Evolutionary conservation across 2,329 filamentous ascomycete genomes (phyloP).

Genomic region (Fusarium sambucinum): DNA sequence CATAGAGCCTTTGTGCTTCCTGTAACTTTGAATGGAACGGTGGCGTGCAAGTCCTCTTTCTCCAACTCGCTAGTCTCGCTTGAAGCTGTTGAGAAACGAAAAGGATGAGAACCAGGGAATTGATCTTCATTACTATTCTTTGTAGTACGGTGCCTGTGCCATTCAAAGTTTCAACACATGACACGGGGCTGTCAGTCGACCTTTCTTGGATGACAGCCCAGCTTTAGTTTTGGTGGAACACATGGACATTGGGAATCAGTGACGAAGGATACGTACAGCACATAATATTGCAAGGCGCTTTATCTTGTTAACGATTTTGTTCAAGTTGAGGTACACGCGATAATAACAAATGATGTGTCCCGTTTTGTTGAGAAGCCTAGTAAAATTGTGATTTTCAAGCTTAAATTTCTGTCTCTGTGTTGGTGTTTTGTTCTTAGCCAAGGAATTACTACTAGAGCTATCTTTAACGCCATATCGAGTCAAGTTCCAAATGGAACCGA

Average conservation of each 20-base stretch:
- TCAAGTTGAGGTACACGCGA: background rate
- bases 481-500: conserved; percentile 32
- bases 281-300: background rate
- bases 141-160: background rate
- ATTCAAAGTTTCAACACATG: conserved; percentile 31
- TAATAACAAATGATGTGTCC: background rate
- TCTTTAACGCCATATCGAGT: conserved; percentile 40
- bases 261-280: conserved; percentile 5
- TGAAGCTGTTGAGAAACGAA: conserved; percentile 30
- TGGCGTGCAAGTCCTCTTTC: conserved; percentile 35
- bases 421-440: conserved; percentile 39
- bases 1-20: conserved; percentile 28
- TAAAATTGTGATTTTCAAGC: conserved; percentile 26
- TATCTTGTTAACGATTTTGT: background rate
- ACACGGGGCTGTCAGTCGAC: conserved; percentile 36
- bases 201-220: conserved; percentile 11
- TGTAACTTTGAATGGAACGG: conserved; percentile 28
- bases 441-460: conserved; percentile 13
- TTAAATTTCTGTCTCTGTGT: conserved; percentile 17
- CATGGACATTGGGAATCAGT: conserved; percentile 16
- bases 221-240: conserved; percentile 18
- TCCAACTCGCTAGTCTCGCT: conserved; percentile 2
- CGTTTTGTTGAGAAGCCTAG: background rate
- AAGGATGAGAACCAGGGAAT: conserved; percentile 21
- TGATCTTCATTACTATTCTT: conserved; percentile 32